Base-by-base conservation (phyloP, 2,329 filamentous ascomycete species). In the Phyllosticta citribraziliensis region DNA sequence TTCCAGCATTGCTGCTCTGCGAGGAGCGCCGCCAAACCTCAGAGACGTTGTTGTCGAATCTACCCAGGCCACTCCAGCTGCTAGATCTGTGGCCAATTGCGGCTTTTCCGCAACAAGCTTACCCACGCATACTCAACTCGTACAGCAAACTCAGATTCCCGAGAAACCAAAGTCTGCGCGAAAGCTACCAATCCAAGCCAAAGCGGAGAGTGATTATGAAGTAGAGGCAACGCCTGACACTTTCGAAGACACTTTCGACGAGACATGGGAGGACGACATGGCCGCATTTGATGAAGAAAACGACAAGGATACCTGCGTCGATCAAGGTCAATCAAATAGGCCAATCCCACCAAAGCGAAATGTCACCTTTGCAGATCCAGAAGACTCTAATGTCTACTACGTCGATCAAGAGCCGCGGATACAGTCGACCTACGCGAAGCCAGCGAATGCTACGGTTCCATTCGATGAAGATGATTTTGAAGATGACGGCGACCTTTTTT, bases 101-200 rank as follows among this genome's bases (percentile, higher is more conserved):
- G 22, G 12, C 35, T 35, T 24, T 1, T 33, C 12, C 4, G 47
- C 10, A 30, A 35, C 40, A 11, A 22, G 25, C 17, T 8, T 10
- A 10, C 54, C 10, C 11, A 20, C 20, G 20, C 52, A 53, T 12
- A 74, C 72, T 17, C 71, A 74, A 62, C 72, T 68, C 51, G 63
- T 69, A 9, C 72, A 68, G 57, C 68, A 69, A 52, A 72, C 68
- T 8, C 72, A 74, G 33, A 57, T 67, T 35, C 62, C 66, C n/a
- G 61, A 63, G n/a, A 66, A 63, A 40, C 66, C n/a, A n/a, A n/a
- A 19, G 6, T 47, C n/a, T n/a, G 3, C 14, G 40, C 40, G 12
- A n/a, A 2, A 2, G 4, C 40, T 8, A 47, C 8, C 17, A 47
- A n/a, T 14, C 17, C 12, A n/a, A n/a, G 14, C 40, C 17, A 8